Percentiles rank a stretch among this genome's conserved stretches.
These are phyloP conservation scores for Paecilomyces sp. DNA, from an alignment of 2,329 filamentous ascomycete species.

Conservation along the genomic window DNA sequence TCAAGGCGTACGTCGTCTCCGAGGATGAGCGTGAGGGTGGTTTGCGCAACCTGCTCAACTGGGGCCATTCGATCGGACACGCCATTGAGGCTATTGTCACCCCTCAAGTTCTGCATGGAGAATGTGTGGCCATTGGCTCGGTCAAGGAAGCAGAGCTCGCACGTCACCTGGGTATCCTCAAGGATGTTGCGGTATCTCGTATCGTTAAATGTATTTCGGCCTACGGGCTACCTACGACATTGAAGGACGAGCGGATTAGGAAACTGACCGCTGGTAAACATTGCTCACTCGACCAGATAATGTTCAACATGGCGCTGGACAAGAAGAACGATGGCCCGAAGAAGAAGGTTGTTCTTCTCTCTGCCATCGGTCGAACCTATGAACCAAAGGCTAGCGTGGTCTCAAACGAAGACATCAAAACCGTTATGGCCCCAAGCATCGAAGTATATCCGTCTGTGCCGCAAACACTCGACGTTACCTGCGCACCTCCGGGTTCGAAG, in stretches of 20 bases:
- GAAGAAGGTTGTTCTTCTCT: conserved; percentile 92
- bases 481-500: conserved; percentile 90
- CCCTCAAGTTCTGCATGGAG: conserved; percentile 89
- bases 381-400: conserved; percentile 86
- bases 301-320: conserved; percentile 93
- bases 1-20: conserved; percentile 92
- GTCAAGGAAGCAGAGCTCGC: conserved; percentile 94
- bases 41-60: conserved; percentile 89
- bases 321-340: conserved; percentile 96
- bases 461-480: conserved; percentile 58
- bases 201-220: conserved; percentile 90
- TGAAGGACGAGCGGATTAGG: conserved; percentile 75
- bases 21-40: conserved; percentile 92
- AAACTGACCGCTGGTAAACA: conserved; percentile 78
- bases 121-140: conserved; percentile 96
- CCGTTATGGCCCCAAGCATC: conserved; percentile 74
- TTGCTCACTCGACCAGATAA: conserved; percentile 76
- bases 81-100: conserved; percentile 93
- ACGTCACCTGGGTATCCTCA: conserved; percentile 76
- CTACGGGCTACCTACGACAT: conserved; percentile 79
- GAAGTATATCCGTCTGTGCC: conserved; percentile 67
- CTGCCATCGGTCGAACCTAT: conserved; percentile 78
- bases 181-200: conserved; percentile 79
- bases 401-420: conserved; percentile 73
- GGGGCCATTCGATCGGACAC: conserved; percentile 96